A percentile compares a stretch with the other conserved stretches of the same genome.
phyloP scores from a whole-genome alignment of 345 rosid species.

The Rhizophora mangle region DNA sequence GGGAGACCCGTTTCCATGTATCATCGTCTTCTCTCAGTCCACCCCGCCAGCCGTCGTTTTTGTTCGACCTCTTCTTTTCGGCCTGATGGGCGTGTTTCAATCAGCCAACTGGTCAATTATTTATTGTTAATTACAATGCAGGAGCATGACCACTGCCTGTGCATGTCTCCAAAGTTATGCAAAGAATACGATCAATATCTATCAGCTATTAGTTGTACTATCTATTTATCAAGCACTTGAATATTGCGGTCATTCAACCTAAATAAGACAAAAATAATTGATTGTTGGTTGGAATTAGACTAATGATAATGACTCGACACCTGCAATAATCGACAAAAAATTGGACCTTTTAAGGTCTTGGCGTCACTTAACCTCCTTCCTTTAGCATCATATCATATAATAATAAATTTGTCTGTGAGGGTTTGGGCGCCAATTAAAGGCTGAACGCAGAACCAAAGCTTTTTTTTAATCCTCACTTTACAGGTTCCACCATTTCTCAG shows the following conservation, averaged over 20 bases:
- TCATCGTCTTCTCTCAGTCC: not conserved
- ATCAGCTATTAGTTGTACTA: not conserved
- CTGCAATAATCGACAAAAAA: not conserved
- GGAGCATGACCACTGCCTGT: not conserved
- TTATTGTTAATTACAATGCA: not conserved
- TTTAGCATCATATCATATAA: no score
- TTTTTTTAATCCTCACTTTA: no score
- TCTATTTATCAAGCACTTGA: not conserved
- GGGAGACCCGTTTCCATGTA: not conserved
- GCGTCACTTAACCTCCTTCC: no score
- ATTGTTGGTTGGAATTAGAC: not conserved
- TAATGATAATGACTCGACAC: conserved; percentile 9
- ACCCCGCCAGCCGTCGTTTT: no score
- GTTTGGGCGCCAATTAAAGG: no score
- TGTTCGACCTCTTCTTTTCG: no score
- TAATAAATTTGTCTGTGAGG: no score
- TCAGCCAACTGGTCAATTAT: not conserved
- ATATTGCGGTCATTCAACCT: not conserved
- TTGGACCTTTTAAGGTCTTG: no score
- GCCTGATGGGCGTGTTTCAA: no score
- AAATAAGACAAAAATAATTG: not conserved
- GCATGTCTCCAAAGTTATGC: conserved; percentile 11
- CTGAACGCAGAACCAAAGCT: no score
- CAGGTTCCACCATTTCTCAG: no score
- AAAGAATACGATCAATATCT: not conserved